Evolutionary conservation across 2,329 filamentous ascomycete species (phyloP).

Genomic region (Apiospora koreana): DNA sequence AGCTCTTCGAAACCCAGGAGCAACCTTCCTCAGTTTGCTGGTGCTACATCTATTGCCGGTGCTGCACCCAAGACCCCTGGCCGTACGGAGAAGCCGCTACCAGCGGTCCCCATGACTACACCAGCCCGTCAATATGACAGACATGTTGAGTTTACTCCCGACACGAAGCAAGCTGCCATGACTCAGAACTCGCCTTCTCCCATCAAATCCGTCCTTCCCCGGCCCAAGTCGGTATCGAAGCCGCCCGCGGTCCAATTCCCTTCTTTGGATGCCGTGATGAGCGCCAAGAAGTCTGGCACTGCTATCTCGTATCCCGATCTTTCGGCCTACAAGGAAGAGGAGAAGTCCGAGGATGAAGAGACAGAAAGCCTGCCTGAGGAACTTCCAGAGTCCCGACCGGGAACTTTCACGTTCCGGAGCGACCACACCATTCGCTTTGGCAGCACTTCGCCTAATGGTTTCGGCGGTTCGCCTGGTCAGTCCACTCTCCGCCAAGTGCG

Average conservation of each 20-base stretch:
- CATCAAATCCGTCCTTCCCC: slow-evolving; percentile 50
- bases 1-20: slow-evolving; percentile 43
- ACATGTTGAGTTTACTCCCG: slow-evolving; percentile 78
- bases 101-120: slow-evolving; percentile 58
- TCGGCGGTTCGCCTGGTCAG: slow-evolving; percentile 60
- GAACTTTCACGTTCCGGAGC: slow-evolving; percentile 66
- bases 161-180: slow-evolving; percentile 54
- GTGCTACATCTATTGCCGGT: slow-evolving; percentile 32
- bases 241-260: slow-evolving; percentile 36
- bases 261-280: slow-evolving; percentile 32
- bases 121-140: slow-evolving; percentile 69
- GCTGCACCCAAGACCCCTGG: slow-evolving; percentile 49
- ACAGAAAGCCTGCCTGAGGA: slow-evolving; percentile 18
- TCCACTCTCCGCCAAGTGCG: slow-evolving; percentile 62
- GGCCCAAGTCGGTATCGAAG: slow-evolving; percentile 40
- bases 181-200: slow-evolving; percentile 57
- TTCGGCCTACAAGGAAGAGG: slow-evolving; percentile 35
- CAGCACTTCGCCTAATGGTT: slow-evolving; percentile 48
- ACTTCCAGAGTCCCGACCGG: slow-evolving; percentile 45
- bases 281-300: slow-evolving; percentile 24
- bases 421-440: slow-evolving; percentile 65
- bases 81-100: slow-evolving; percentile 54
- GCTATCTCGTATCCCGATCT: slow-evolving; percentile 57
- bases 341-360: slow-evolving; percentile 29
- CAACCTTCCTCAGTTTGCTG: slow-evolving; percentile 47